These are phyloP conservation scores for Nothopassalora personata DNA, from an alignment of 2,329 filamentous ascomycete species.

Conservation along the genomic window DNA sequence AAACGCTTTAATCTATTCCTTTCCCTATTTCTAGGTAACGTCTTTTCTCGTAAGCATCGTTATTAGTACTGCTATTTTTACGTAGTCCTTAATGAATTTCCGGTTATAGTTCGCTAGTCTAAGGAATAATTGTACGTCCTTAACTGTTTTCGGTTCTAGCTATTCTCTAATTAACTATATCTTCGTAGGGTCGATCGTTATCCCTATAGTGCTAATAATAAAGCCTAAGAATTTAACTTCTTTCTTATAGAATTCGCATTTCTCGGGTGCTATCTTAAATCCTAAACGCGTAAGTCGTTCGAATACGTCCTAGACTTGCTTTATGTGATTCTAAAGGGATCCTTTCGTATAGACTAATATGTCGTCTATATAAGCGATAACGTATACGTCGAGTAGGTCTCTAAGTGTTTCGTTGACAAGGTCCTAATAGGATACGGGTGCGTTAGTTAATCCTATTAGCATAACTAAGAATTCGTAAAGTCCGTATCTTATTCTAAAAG, in stretches of 20 bases:
- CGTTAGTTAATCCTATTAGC: too few relatives aligned
- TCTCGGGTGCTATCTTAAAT: background rate
- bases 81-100: conserved; percentile 1
- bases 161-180: too few relatives aligned
- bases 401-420: background rate
- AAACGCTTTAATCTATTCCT: background rate
- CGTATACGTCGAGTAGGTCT: background rate
- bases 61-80: background rate
- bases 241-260: too few relatives aligned
- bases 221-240: too few relatives aligned
- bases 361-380: conserved; percentile 2
- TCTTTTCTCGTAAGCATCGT: conserved; percentile 1
- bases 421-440: background rate
- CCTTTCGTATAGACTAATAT: conserved; percentile 21
- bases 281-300: background rate
- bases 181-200: too few relatives aligned
- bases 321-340: background rate
- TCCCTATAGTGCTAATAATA: too few relatives aligned
- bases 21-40: background rate
- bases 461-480: too few relatives aligned
- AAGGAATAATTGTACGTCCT: too few relatives aligned
- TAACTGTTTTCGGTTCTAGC: too few relatives aligned
- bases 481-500: too few relatives aligned
- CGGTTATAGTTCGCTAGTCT: too few relatives aligned
- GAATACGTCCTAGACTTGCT: conserved; percentile 8